Evolutionary conservation across 139 green algal genomes (phyloP).

Genomic region (Zygnema cylindricum): DNA sequence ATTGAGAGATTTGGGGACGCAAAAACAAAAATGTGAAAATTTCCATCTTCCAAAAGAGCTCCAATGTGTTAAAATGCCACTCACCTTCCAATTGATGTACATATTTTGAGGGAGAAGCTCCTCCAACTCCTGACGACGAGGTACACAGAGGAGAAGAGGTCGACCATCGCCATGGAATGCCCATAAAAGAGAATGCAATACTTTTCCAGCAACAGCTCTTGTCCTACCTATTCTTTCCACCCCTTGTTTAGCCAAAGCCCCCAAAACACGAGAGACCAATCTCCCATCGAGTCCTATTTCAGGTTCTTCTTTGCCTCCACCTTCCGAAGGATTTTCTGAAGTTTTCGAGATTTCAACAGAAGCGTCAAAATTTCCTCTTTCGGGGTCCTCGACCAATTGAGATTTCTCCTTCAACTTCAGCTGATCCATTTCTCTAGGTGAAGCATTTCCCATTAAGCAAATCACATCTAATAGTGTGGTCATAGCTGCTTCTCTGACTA

Average conservation of each 20-base stretch:
- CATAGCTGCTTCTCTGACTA: slow-evolving; percentile 90
- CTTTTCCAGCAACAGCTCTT: slow-evolving; percentile 65
- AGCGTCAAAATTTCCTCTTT: background rate
- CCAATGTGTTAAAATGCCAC: too few species aligned
- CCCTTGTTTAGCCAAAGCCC: slow-evolving; percentile 62
- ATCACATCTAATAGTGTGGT: slow-evolving; percentile 59
- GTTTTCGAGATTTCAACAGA: background rate
- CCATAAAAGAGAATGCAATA: slow-evolving; percentile 52
- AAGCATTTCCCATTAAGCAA: slow-evolving; percentile 47
- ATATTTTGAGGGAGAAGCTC: background rate
- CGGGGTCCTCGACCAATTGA: background rate
- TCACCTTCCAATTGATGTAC: slow-evolving; percentile 9
- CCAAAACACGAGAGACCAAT: background rate
- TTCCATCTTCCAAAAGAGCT: too few species aligned
- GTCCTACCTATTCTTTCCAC: slow-evolving; percentile 85
- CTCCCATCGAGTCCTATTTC: background rate
- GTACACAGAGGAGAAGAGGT: background rate
- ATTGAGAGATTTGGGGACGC: too few species aligned
- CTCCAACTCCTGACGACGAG: background rate
- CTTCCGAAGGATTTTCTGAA: background rate
- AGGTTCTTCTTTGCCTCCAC: too few species aligned
- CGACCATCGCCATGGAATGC: background rate
- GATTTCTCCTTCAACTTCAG: background rate
- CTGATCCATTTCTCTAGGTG: background rate
- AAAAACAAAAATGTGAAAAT: too few species aligned